Evolutionary conservation across 2,329 filamentous ascomycete species (phyloP), one percentile per base, ranked within the genome.

Genomic region (Microcyclosporella mali): DNA sequence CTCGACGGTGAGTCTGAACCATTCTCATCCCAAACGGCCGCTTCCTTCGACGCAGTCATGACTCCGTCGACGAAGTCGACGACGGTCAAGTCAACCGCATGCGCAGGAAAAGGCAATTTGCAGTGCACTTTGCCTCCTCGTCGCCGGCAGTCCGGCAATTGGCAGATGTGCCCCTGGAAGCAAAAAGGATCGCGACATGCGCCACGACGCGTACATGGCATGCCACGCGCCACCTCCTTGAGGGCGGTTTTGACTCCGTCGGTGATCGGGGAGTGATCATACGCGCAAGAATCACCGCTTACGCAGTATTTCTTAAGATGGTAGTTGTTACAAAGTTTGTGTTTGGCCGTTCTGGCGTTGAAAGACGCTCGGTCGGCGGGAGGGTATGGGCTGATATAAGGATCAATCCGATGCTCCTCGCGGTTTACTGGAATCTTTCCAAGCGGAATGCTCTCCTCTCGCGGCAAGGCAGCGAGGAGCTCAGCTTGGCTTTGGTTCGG

Each of bases 301-400:
- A 42, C 33, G 37, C 60, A 63, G 28, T 50, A 33, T 3, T 53
- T 56, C 30, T 37, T 44, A 0, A 77, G 60, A 43, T 75, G 69
- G 45, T 67, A 66, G 19, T 64, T 66, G 52, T 76, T 76, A 56
- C 74, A 77, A 0, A 72, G 64, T 50, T 74, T 75, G 14, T 61
- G 57, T 2, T 58, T 51, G 11, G 58, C 59, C 19, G 62, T 60
- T 10, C 66, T 64, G 9, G 58, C 55, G 15, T 65, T 62, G 52
- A 72, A 76, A 7, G 50, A 49, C 2, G 61, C 54, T 53, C 66
- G 64, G 19, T 68, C 66, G 12, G 66, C 60, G 11, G 49, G 27
- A 0, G 64, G 52, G 0, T 70, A 68, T 1, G 57, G 50, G 7
- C 63, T 58, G 25, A 66, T 58, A 51, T 66, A 67, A 0, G 59